phyloP scores from a whole-genome alignment of 768 basidiomycete genomes.

The Clavulina sp. region DNA sequence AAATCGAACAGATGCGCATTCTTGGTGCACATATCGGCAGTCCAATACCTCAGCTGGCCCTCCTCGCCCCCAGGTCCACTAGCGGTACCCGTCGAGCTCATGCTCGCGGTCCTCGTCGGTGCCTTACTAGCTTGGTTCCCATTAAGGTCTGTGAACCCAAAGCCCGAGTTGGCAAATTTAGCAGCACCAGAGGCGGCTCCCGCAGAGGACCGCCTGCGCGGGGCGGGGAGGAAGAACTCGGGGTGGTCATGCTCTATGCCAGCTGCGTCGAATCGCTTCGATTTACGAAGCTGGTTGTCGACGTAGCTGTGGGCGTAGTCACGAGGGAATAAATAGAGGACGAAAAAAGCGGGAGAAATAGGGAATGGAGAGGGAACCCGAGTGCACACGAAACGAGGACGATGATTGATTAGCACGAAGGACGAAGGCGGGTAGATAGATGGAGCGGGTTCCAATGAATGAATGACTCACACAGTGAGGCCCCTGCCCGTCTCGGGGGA shows the following conservation, averaged over 20 bases:
- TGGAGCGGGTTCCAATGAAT: too few species aligned
- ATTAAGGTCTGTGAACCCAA: too few species aligned
- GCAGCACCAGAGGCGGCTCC: too few species aligned
- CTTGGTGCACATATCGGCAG: constrained; percentile 82
- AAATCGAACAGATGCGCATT: constrained; percentile 93
- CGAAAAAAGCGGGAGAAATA: background rate
- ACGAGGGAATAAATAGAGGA: background rate
- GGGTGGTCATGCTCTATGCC: constrained; percentile 78
- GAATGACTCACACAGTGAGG: constrained; percentile 57
- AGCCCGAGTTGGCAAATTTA: too few species aligned
- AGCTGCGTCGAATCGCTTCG: constrained; percentile 84
- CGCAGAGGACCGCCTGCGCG: constrained; percentile 56
- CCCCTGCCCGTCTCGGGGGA: constrained; percentile 43
- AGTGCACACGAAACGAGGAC: constrained; percentile 7
- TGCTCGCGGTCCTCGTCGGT: constrained; percentile 28
- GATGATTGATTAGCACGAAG: constrained; percentile 10
- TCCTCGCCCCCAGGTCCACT: constrained; percentile 30
- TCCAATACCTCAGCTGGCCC: constrained; percentile 96
- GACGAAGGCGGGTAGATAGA: too few species aligned
- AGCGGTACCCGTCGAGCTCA: constrained; percentile 11
- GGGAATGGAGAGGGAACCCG: too few species aligned
- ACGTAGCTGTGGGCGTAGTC: constrained; percentile 48
- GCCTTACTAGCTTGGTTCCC: too few species aligned
- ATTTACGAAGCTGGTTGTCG: constrained; percentile 73
- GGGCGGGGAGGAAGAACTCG: constrained; percentile 66